Conservation (phyloP, 2,329 filamentous ascomycete species). For the Colletotrichum sp. region DNA sequence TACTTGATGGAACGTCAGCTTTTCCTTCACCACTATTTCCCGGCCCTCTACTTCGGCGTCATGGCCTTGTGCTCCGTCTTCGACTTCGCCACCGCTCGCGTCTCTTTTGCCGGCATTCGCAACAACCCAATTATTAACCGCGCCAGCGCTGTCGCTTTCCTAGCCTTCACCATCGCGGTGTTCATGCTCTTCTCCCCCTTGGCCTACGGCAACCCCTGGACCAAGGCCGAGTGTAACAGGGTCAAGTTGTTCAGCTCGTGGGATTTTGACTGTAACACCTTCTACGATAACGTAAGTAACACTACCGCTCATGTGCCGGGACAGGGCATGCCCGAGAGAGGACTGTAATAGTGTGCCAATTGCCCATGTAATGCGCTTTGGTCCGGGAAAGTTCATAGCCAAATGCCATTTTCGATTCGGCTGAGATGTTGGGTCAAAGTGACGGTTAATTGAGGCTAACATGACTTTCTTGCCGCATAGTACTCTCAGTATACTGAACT, state of each 20-base stretch:
- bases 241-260: constrained; percentile 88
- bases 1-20: constrained; percentile 98
- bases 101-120: constrained; percentile 70
- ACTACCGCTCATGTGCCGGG: constrained; percentile 37
- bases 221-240: constrained; percentile 81
- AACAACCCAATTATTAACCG: constrained; percentile 77
- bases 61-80: constrained; percentile 87
- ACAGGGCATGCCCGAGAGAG: constrained; percentile 35
- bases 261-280: constrained; percentile 99
- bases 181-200: constrained; percentile 90
- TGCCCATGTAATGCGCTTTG: background rate
- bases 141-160: constrained; percentile 73
- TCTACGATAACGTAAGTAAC: constrained; percentile 80
- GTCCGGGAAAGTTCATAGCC: background rate
- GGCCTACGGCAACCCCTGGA: constrained; percentile 94
- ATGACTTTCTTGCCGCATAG: background rate
- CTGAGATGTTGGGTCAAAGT: background rate
- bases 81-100: constrained; percentile 81
- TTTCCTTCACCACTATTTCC: constrained; percentile 98
- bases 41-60: constrained; percentile 93
- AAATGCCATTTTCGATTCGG: constrained; percentile 9
- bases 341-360: background rate
- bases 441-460: background rate
- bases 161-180: constrained; percentile 74
- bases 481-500: constrained; percentile 18